Conservation (phyloP, 2,329 filamentous ascomycete genomes). For the Mariannaea elegans region DNA sequence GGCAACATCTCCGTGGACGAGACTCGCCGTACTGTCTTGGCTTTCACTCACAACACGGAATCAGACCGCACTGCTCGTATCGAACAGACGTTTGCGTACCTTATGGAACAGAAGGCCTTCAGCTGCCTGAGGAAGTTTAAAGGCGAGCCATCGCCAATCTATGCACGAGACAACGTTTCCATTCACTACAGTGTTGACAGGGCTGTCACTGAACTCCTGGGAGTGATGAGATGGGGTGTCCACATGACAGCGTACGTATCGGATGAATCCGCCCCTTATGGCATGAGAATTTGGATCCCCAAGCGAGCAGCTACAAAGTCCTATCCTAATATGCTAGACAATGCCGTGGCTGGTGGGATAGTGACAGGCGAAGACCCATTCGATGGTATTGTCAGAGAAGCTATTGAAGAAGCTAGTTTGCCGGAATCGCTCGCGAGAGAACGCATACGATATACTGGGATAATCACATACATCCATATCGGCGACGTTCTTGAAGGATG, state of each 20-base stretch:
- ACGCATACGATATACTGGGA: not conserved
- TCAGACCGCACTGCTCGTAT: not conserved
- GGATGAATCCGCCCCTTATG: constrained; percentile 1
- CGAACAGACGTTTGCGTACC: not conserved
- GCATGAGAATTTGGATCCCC: constrained; percentile 12
- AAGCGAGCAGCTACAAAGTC: constrained; percentile 4
- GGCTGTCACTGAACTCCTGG: constrained; percentile 3
- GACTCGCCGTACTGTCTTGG: not conserved
- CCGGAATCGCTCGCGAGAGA: constrained; percentile 2
- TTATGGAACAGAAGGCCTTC: not conserved
- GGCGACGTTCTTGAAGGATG: not conserved
- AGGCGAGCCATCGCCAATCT: constrained; percentile 2
- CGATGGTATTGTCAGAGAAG: constrained; percentile 9
- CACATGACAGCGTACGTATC: constrained; percentile 7
- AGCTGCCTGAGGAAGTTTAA: not conserved
- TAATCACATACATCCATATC: constrained; percentile 12
- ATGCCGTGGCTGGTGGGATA: constrained; percentile 3
- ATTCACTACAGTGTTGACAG: constrained; percentile 4
- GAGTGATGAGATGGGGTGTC: constrained; percentile 11
- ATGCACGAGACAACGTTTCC: not conserved
- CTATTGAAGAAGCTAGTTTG: constrained; percentile 9
- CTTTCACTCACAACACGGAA: not conserved
- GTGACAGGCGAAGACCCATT: constrained; percentile 5
- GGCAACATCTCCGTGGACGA: not conserved
- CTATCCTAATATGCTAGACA: constrained; percentile 12